Evolutionary conservation across 768 basidiomycete species (phyloP).

Genomic region (Fibroporia radiculosa): DNA sequence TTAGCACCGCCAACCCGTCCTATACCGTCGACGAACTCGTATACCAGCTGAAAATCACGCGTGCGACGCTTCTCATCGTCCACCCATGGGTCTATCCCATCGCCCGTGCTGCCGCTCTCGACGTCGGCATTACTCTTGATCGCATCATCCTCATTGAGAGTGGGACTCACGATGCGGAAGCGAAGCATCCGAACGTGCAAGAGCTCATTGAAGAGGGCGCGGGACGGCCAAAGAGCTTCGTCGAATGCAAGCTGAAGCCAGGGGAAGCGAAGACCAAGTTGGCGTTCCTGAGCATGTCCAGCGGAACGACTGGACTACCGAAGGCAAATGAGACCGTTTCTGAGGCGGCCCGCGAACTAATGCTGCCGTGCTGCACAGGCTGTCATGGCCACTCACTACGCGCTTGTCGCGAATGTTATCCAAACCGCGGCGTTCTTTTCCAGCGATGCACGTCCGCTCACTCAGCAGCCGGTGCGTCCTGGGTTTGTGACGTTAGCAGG

Average conservation of each 20-base stretch:
- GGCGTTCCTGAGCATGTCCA: slow-evolving; percentile 68
- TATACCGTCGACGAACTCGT: slow-evolving; percentile 25
- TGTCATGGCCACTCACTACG: slow-evolving; percentile 30
- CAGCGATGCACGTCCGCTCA: slow-evolving; percentile 16
- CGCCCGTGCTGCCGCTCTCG: slow-evolving; percentile 17
- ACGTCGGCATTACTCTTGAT: slow-evolving; percentile 14
- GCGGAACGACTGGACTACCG: slow-evolving; percentile 69
- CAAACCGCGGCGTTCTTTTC: slow-evolving; percentile 37
- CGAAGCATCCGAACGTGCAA: neutral
- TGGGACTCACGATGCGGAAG: neutral
- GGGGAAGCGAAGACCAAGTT: slow-evolving; percentile 65
- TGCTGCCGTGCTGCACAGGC: slow-evolving; percentile 18
- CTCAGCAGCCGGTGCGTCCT: neutral
- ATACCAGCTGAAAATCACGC: slow-evolving; percentile 22
- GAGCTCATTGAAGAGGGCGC: slow-evolving; percentile 40
- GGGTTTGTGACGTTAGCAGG: neutral
- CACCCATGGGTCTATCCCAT: slow-evolving; percentile 18
- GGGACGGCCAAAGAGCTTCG: slow-evolving; percentile 29
- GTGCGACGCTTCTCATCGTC: slow-evolving; percentile 19
- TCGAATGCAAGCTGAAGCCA: slow-evolving; percentile 41
- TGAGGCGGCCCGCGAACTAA: slow-evolving; percentile 1
- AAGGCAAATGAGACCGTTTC: slow-evolving; percentile 36
- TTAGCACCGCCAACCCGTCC: slow-evolving; percentile 23
- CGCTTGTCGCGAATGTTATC: slow-evolving; percentile 26
- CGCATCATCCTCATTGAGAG: slow-evolving; percentile 18